These are phyloP conservation scores for Blepharisma undulans DNA, from an alignment of 169 alveolate genomes.

Conservation along the genomic window DNA sequence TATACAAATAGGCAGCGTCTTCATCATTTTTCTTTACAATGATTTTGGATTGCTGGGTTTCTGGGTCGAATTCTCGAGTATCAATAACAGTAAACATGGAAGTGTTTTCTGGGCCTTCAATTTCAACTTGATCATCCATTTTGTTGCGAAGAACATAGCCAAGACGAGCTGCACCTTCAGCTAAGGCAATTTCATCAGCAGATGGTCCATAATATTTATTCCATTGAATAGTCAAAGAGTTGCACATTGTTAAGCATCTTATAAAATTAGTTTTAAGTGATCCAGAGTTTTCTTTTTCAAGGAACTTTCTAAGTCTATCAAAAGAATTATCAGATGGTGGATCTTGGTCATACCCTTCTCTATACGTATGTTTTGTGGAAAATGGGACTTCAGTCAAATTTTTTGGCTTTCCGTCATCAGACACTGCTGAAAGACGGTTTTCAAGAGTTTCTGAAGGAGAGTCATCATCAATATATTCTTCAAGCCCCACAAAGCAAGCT, in stretches of 20 bases:
- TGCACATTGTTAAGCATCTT: neutral
- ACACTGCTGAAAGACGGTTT: neutral
- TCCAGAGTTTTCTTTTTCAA: neutral
- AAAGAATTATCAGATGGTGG: neutral
- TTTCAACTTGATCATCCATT: neutral
- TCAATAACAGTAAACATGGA: neutral
- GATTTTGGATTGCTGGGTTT: neutral
- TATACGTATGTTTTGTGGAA: neutral
- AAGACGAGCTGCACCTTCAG: neutral
- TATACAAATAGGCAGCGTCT: neutral
- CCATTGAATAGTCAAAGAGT: neutral
- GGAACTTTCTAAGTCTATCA: neutral
- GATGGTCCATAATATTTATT: conserved; percentile 2
- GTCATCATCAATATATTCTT: neutral
- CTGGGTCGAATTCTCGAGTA: neutral
- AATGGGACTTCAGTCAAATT: neutral
- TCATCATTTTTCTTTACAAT: neutral
- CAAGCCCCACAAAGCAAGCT: neutral
- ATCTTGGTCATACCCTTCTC: neutral
- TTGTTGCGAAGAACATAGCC: neutral
- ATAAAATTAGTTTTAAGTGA: neutral
- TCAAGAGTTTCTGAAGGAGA: neutral
- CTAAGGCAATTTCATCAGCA: conserved; percentile 14
- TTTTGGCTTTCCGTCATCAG: neutral
- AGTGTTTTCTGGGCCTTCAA: neutral